These are phyloP conservation scores for Sporothrix euskadiensis DNA, from an alignment of 2,329 filamentous ascomycete genomes.

Conservation along the genomic window DNA sequence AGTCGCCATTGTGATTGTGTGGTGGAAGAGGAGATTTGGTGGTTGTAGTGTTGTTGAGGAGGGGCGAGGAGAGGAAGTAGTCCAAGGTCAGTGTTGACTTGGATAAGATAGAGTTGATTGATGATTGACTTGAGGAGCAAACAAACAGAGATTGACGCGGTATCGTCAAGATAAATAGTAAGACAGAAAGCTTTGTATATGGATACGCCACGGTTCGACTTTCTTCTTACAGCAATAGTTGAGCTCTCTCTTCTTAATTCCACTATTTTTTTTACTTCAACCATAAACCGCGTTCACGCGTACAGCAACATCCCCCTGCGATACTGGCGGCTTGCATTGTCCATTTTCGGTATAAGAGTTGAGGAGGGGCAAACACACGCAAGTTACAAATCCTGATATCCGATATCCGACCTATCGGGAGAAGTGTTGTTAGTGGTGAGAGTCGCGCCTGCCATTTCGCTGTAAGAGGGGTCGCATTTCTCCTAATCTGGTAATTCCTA, in stretches of 20 bases:
- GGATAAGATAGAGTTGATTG: background rate
- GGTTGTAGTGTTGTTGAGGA: background rate
- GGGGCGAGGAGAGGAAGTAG: background rate
- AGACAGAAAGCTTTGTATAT: background rate
- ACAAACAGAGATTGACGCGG: background rate
- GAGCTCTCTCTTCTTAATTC: background rate
- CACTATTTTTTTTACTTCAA: background rate
- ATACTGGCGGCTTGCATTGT: background rate
- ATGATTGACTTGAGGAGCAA: background rate
- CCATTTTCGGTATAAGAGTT: background rate
- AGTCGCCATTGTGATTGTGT: slow-evolving; percentile 23
- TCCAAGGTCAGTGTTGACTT: background rate
- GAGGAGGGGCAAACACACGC: background rate
- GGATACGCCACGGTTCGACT: slow-evolving; percentile 1
- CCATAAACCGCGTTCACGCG: slow-evolving; percentile 3
- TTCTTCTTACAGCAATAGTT: slow-evolving; percentile 1
- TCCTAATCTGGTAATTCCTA: slow-evolving; percentile 1
- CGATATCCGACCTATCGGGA: background rate
- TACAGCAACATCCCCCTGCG: background rate
- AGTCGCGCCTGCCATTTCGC: background rate
- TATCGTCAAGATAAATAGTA: slow-evolving; percentile 10
- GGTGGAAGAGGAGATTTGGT: background rate
- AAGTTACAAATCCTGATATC: background rate
- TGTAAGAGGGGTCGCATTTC: slow-evolving; percentile 5
- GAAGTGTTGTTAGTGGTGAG: background rate